Evolutionary conservation across 768 basidiomycete genomes (phyloP).

Genomic region (Xanthoconium stramineum): DNA sequence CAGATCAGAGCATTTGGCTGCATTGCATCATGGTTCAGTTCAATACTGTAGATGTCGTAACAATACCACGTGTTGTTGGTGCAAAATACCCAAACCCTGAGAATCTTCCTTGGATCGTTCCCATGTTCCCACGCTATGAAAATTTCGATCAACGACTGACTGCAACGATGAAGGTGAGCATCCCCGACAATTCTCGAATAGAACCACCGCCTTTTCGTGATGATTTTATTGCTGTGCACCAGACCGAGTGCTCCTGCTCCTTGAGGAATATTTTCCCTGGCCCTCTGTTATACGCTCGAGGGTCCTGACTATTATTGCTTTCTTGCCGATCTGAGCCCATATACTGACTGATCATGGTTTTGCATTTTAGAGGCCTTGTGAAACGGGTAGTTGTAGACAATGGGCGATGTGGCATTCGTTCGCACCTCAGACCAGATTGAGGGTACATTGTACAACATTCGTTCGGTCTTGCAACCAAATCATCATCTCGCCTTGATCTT

Average conservation of each 20-base stretch:
- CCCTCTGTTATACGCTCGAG: constrained; percentile 34
- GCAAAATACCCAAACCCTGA: too few species aligned
- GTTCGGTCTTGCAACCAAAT: too few species aligned
- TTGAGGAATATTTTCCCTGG: constrained; percentile 32
- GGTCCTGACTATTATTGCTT: constrained; percentile 25
- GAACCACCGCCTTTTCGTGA: constrained; percentile 11
- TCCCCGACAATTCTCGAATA: neutral
- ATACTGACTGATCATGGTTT: neutral
- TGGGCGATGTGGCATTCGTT: neutral
- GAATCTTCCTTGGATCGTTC: too few species aligned
- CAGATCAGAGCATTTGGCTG: too few species aligned
- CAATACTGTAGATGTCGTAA: too few species aligned
- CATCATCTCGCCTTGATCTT: constrained; percentile 56
- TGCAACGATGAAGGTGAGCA: constrained; percentile 11
- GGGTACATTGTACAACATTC: neutral
- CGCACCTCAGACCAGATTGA: neutral
- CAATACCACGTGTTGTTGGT: too few species aligned
- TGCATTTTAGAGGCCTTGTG: neutral
- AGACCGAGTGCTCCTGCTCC: constrained; percentile 32
- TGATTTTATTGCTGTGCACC: constrained; percentile 37
- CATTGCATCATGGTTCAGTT: too few species aligned
- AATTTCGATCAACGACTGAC: neutral
- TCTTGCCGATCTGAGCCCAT: neutral
- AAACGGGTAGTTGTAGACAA: neutral
- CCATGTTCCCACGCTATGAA: too few species aligned